A percentile compares a stretch with the other conserved stretches of the same genome.
Evolutionary conservation across 2,329 filamentous ascomycete genomes (phyloP).

Genomic region (Cercospora brassicicola): DNA sequence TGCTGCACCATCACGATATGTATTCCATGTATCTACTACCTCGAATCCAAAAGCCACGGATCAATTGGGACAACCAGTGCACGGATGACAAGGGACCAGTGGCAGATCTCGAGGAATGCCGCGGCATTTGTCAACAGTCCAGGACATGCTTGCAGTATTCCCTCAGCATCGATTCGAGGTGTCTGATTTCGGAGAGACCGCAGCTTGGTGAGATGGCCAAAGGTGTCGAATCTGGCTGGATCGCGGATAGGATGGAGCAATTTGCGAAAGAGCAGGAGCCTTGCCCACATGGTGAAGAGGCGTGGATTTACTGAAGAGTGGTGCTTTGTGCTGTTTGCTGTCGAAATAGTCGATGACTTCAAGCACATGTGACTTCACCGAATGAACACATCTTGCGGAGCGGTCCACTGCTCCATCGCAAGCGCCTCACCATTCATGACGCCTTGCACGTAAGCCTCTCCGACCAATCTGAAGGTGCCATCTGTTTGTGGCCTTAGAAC

Average conservation of each 20-base stretch:
- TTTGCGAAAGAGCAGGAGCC: not conserved
- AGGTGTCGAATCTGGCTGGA: slow-evolving; percentile 30
- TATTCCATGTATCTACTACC: slow-evolving; percentile 29
- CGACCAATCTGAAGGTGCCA: slow-evolving; percentile 32
- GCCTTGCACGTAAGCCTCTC: slow-evolving; percentile 39
- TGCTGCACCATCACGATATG: slow-evolving; percentile 29
- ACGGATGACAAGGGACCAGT: slow-evolving; percentile 22
- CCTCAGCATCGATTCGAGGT: slow-evolving; percentile 18
- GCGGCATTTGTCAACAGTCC: slow-evolving; percentile 21
- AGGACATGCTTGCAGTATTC: slow-evolving; percentile 29
- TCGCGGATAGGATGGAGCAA: slow-evolving; percentile 23
- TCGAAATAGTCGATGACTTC: not conserved
- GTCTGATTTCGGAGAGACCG: slow-evolving; percentile 20
- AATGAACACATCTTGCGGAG: not conserved
- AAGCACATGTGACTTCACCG: not conserved
- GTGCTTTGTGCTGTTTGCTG: not conserved
- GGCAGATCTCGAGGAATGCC: slow-evolving; percentile 25
- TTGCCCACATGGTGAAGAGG: not conserved
- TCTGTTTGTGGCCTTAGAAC: slow-evolving; percentile 25
- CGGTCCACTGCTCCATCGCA: slow-evolving; percentile 27
- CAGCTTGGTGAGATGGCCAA: slow-evolving; percentile 25
- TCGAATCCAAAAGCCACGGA: slow-evolving; percentile 19
- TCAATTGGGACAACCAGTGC: slow-evolving; percentile 33
- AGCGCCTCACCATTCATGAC: slow-evolving; percentile 38
- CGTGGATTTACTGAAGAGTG: not conserved